Conservation (phyloP, 495 filamentous ascomycete species). For the Penicillium nucicola region DNA sequence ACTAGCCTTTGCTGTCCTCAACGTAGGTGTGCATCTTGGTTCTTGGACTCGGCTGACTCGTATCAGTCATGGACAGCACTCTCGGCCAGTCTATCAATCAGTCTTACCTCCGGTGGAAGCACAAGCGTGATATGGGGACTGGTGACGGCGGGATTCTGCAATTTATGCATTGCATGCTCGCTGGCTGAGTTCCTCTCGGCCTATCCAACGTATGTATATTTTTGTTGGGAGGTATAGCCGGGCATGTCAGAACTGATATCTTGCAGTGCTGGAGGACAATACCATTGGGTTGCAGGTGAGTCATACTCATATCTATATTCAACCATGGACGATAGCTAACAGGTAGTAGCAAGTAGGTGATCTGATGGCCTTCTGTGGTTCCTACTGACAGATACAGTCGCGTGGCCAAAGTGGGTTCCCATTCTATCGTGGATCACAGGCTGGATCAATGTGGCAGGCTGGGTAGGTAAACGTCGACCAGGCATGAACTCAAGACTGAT, state of each 20-base stretch:
- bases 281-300: slow-evolving; percentile 67
- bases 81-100: slow-evolving; percentile 43
- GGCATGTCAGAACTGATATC: neutral
- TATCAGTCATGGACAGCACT: slow-evolving; percentile 45
- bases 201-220: slow-evolving; percentile 56
- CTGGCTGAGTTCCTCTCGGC: slow-evolving; percentile 68
- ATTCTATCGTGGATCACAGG: slow-evolving; percentile 66
- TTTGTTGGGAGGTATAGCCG: neutral
- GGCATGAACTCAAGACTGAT: neutral
- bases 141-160: slow-evolving; percentile 65
- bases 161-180: slow-evolving; percentile 63
- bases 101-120: slow-evolving; percentile 41
- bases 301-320: neutral
- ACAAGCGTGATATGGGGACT: slow-evolving; percentile 51
- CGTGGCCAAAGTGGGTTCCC: slow-evolving; percentile 55
- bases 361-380: neutral
- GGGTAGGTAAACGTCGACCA: slow-evolving; percentile 42
- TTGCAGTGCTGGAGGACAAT: slow-evolving; percentile 55
- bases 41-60: too few relatives aligned
- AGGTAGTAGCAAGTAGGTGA: slow-evolving; percentile 26
- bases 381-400: slow-evolving; percentile 27
- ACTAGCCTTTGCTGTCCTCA: slow-evolving; percentile 46
- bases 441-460: slow-evolving; percentile 70
- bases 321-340: neutral
- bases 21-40: too few relatives aligned